phyloP scores from a whole-genome alignment of 2,329 filamentous ascomycete species.

The Pyrenophora teres region DNA sequence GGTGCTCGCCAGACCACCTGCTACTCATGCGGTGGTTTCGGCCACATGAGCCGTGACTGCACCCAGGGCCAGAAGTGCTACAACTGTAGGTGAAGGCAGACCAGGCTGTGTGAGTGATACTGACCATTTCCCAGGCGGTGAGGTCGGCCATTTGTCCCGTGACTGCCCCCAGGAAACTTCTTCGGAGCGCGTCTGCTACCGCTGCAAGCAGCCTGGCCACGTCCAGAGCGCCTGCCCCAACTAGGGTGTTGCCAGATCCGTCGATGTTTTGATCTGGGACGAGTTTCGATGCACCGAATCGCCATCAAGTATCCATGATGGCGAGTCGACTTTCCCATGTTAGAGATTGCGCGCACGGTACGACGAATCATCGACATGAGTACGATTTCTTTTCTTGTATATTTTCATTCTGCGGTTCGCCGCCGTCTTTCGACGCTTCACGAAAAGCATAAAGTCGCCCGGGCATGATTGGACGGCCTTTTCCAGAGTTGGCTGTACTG shows the following conservation, averaged over 20 bases:
- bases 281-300: constrained; percentile 33
- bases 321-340: constrained; percentile 32
- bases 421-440: constrained; percentile 45
- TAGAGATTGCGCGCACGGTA: constrained; percentile 36
- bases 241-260: constrained; percentile 54
- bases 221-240: constrained; percentile 93
- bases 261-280: constrained; percentile 40
- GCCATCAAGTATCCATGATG: constrained; percentile 20
- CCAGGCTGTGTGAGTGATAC: constrained; percentile 12
- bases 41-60: constrained; percentile 98
- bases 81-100: constrained; percentile 70
- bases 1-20: constrained; percentile 66
- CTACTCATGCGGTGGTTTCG: constrained; percentile 97
- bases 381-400: constrained; percentile 48
- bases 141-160: constrained; percentile 91
- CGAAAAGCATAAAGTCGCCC: constrained; percentile 46
- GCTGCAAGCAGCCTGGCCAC: constrained; percentile 85
- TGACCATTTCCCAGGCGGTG: constrained; percentile 60
- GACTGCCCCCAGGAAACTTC: constrained; percentile 94
- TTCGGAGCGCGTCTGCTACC: constrained; percentile 97
- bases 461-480: constrained; percentile 47
- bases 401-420: constrained; percentile 48
- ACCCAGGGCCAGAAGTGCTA: constrained; percentile 99
- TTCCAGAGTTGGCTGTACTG: constrained; percentile 38
- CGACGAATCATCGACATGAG: constrained; percentile 41